Conservation (phyloP, 345 rosid species). For the Hypericum perforatum region DNA sequence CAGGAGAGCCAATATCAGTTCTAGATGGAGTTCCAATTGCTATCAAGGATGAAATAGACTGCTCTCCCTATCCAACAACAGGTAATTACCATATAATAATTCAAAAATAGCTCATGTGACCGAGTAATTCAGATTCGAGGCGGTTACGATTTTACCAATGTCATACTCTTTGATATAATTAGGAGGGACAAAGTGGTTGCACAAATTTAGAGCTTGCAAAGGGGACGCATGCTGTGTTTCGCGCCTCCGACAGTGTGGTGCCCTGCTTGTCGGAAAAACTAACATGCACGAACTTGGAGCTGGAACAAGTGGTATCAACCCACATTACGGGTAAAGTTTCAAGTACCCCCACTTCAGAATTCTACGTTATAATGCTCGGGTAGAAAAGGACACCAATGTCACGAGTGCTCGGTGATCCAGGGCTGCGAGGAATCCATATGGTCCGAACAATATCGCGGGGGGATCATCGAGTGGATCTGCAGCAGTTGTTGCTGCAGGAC, state of each 20-base stretch:
- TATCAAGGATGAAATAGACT: slow-evolving; percentile 69
- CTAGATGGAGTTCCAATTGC: slow-evolving; percentile 71
- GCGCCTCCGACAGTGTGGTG: slow-evolving; percentile 58
- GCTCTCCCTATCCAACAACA: slow-evolving; percentile 66
- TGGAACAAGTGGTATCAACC: slow-evolving; percentile 72
- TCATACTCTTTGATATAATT: not conserved
- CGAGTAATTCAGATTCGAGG: too few species aligned
- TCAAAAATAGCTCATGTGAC: not conserved
- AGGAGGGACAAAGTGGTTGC: slow-evolving; percentile 81
- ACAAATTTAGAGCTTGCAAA: slow-evolving; percentile 38
- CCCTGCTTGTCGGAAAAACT: slow-evolving; percentile 57
- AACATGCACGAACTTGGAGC: slow-evolving; percentile 86
- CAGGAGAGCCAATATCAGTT: slow-evolving; percentile 54
- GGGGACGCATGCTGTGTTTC: slow-evolving; percentile 48
- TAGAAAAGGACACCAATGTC: not conserved
- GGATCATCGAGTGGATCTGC: slow-evolving; percentile 83
- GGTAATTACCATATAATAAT: slow-evolving; percentile 23
- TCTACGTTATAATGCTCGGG: not conserved
- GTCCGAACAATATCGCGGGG: slow-evolving; percentile 37
- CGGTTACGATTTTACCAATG: not conserved
- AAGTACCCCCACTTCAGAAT: not conserved
- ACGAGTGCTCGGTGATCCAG: slow-evolving; percentile 17
- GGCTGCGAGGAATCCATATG: slow-evolving; percentile 50
- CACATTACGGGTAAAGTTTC: slow-evolving; percentile 50
- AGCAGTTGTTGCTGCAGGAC: slow-evolving; percentile 62